These are phyloP conservation scores for Aegilops speltoides DNA, from an alignment of 176 grass and related monocot species.

Conservation along the genomic window DNA sequence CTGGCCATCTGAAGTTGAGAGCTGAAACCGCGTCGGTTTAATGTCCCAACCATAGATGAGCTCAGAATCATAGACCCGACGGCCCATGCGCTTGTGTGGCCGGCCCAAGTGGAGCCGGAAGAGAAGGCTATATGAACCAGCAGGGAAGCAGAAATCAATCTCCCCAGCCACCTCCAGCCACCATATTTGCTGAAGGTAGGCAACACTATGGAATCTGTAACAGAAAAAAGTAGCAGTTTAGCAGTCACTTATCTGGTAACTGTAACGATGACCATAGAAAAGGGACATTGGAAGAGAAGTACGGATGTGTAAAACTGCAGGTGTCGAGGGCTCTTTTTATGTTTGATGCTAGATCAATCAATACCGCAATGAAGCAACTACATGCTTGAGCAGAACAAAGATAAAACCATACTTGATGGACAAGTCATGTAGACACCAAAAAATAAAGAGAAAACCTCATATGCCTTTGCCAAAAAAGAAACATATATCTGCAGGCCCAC, in stretches of 20 bases:
- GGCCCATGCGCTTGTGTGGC: conserved; percentile 68
- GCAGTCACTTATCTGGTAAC: conserved; percentile 8
- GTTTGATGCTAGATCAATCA: not conserved
- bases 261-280: conserved; percentile 9
- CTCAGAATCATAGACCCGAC: conserved; percentile 63
- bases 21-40: conserved; percentile 73
- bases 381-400: not conserved
- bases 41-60: conserved; percentile 81
- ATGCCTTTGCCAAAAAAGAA: too few relatives aligned
- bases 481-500: too few relatives aligned
- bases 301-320: not conserved
- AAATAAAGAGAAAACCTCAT: not conserved
- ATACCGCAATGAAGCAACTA: not conserved
- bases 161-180: conserved; percentile 92
- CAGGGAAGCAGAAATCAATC: conserved; percentile 81
- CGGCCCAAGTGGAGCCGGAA: conserved; percentile 83
- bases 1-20: conserved; percentile 76
- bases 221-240: conserved; percentile 23
- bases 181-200: conserved; percentile 98
- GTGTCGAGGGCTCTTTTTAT: not conserved
- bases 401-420: too few relatives aligned
- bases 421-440: not conserved
- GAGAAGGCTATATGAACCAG: conserved; percentile 74
- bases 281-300: not conserved
- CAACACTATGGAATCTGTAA: conserved; percentile 75